phyloP scores from a whole-genome alignment of 2,329 filamentous ascomycete species.

The Fusarium haematococcum region DNA sequence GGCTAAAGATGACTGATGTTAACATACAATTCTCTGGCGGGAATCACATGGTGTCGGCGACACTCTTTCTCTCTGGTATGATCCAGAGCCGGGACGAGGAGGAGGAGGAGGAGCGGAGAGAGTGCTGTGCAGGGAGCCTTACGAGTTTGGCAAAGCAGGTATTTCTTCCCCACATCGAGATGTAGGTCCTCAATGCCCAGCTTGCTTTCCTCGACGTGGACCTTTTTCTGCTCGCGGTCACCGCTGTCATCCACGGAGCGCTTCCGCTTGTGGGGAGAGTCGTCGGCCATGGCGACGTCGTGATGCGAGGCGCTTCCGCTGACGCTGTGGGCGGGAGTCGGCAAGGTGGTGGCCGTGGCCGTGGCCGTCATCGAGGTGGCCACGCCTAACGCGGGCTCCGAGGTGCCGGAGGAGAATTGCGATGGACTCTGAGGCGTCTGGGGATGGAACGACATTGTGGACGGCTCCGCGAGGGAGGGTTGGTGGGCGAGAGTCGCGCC shows the following conservation, averaged over 20 bases:
- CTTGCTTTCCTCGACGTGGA: conserved; percentile 70
- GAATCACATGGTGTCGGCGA: conserved; percentile 41
- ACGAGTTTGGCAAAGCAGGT: conserved; percentile 75
- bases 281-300: conserved; percentile 62
- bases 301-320: conserved; percentile 64
- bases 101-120: conserved; percentile 40
- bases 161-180: conserved; percentile 74
- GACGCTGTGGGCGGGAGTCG: conserved; percentile 73
- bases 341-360: conserved; percentile 65
- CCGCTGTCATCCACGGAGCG: conserved; percentile 67
- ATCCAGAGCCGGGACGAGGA: conserved; percentile 33
- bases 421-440: conserved; percentile 76
- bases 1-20: conserved; percentile 60
- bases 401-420: conserved; percentile 68
- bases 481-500: conserved; percentile 48
- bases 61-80: conserved; percentile 14
- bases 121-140: conserved; percentile 66
- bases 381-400: conserved; percentile 63
- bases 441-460: conserved; percentile 75
- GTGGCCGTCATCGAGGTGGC: conserved; percentile 64
- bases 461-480: conserved; percentile 50
- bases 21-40: conserved; percentile 53
- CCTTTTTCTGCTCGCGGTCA: conserved; percentile 70
- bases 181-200: conserved; percentile 74
- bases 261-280: conserved; percentile 72